These are phyloP conservation scores for Dioscorea zingiberensis DNA, from an alignment of 106 monocot genomes.

Conservation along the genomic window DNA sequence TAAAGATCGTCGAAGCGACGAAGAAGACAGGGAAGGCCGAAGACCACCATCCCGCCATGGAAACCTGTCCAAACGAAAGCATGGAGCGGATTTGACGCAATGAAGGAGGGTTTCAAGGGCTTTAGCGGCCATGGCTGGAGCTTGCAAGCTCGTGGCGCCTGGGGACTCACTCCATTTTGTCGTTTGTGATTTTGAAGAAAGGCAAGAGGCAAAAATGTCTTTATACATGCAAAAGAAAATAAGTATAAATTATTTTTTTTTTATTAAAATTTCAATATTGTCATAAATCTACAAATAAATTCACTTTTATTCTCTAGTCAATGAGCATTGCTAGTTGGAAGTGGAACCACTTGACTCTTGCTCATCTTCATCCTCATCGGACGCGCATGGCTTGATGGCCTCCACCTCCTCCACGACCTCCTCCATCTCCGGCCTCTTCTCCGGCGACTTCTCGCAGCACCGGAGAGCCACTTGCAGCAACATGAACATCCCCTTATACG, in stretches of 20 bases:
- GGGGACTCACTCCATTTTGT: background rate
- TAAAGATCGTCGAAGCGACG: background rate
- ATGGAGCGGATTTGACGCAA: too few relatives aligned
- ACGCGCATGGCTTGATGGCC: background rate
- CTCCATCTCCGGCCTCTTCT: slow-evolving; percentile 32
- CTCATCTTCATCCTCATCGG: background rate
- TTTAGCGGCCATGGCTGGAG: background rate
- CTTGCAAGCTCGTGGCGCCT: background rate
- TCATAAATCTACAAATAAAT: too few relatives aligned
- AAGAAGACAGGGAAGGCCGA: slow-evolving; percentile 15
- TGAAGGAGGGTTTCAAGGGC: too few relatives aligned
- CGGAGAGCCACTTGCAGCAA: slow-evolving; percentile 23
- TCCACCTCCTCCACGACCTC: slow-evolving; percentile 24
- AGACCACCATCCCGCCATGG: slow-evolving; percentile 10
- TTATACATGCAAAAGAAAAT: background rate
- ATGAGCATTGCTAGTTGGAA: background rate
- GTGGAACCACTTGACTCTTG: background rate
- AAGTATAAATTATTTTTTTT: background rate
- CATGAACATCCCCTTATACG: slow-evolving; percentile 14
- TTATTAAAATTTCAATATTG: too few relatives aligned
- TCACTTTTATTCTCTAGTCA: background rate
- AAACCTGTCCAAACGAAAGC: too few relatives aligned
- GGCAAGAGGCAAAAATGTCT: background rate
- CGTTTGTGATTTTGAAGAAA: too few relatives aligned
- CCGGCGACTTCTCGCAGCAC: slow-evolving; percentile 21